Base-by-base conservation (phyloP, 176 grass and related monocot species). In the Zizania latifolia region DNA sequence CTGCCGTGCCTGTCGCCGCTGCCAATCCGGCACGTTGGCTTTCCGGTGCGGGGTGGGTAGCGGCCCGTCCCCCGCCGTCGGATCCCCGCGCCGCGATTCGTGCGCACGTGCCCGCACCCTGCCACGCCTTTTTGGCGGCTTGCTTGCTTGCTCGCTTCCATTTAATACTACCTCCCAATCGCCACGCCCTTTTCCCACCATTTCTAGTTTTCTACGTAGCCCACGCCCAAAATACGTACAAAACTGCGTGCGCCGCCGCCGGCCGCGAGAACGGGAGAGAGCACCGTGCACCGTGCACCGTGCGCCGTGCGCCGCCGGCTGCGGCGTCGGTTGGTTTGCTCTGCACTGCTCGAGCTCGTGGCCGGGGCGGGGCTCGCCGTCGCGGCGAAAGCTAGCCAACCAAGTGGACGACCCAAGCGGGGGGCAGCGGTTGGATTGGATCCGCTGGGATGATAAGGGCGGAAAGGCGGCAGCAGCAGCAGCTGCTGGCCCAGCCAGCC, bases 11-110 rank as follows among this genome's bases (percentile, higher is more conserved):
- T n/a, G n/a, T n/a, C n/a, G n/a, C n/a, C n/a, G n/a, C n/a, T n/a
- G n/a, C 82, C 83, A 56, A 74, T 66, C 76, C 70, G 61, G 58
- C 81, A 77, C 73, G 81, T 69, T 77, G 73, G 65, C 72, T 11
- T 77, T 41, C 8, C 65, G 68, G 17, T 62, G 41, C 56, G 43
- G 55, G 82, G 82, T 60, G 39, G 81, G 38, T 76, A 59, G 51
- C 69, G 19, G 11, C 13, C 13, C 65, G 8, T 10, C 8, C 70
- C 4, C 2, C 36, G 72, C 81, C 81, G 73, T 70, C 81, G 22
- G 74, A 77, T 70, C 21, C n/a, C 15, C 54, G 60, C 76, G 33
- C 68, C 68, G 17, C 15, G 78, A 81, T 81, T 35, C 78, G 78
- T 53, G 58, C 78, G 64, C 78, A 87, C 85, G 85, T 87, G 85